Evolutionary conservation across 2,329 filamentous ascomycete species (phyloP).

Genomic region (Sclerotinia subarctica): DNA sequence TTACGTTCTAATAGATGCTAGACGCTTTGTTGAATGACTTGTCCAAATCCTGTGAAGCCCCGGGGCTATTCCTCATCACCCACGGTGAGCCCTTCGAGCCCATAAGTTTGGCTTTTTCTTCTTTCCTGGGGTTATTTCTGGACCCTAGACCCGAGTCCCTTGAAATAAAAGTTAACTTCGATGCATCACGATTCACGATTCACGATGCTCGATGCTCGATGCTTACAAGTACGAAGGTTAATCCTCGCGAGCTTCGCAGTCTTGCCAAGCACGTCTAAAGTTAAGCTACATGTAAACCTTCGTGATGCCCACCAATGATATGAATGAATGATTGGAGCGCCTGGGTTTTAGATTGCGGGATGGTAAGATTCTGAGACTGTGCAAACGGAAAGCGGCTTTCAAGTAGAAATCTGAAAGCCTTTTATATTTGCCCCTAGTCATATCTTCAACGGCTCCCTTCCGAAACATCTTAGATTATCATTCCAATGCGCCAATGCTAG

Average conservation of each 20-base stretch:
- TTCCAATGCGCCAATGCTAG: not conserved
- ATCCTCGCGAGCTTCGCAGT: not conserved
- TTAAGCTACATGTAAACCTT: not conserved
- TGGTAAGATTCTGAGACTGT: constrained; percentile 1
- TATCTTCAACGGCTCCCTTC: constrained; percentile 17
- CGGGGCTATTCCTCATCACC: not conserved
- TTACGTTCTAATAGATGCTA: not conserved
- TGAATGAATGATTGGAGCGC: constrained; percentile 11
- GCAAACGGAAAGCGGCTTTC: constrained; percentile 10
- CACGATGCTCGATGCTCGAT: not conserved
- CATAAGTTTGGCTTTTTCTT: not conserved
- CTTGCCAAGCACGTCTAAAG: constrained; percentile 2
- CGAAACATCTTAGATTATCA: constrained; percentile 6
- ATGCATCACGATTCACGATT: not conserved
- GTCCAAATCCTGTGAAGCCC: not conserved
- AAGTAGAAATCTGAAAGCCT: constrained; percentile 9
- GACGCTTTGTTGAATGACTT: constrained; percentile 6
- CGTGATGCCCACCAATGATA: not conserved
- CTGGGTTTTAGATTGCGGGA: not conserved
- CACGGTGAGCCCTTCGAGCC: not conserved
- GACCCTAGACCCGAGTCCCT: not conserved
- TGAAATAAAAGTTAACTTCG: not conserved
- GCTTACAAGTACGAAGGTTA: not conserved
- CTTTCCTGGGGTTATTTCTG: constrained; percentile 15
- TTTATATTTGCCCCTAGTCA: not conserved